Evolutionary conservation across 2,329 filamentous ascomycete species (phyloP).

Genomic region (Ophiostoma fasciatum): DNA sequence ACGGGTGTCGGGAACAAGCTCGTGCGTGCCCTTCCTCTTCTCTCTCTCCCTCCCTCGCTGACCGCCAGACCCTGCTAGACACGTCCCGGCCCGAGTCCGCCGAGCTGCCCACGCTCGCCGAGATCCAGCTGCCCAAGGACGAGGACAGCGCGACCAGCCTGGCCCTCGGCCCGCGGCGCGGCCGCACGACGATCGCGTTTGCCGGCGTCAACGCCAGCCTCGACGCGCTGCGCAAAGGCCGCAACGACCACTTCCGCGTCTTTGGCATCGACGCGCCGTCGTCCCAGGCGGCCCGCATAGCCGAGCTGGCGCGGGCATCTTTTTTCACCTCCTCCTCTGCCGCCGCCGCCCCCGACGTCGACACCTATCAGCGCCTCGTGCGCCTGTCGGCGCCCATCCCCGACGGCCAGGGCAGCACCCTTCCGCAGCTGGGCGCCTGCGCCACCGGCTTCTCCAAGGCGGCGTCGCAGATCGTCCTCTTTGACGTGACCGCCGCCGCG

Average conservation of each 20-base stretch:
- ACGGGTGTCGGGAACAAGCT: slow-evolving; percentile 82
- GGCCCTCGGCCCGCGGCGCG: slow-evolving; percentile 48
- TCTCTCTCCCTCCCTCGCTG: neutral
- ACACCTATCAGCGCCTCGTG: slow-evolving; percentile 44
- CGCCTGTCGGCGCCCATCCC: slow-evolving; percentile 34
- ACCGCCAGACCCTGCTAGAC: slow-evolving; percentile 51
- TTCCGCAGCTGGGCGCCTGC: slow-evolving; percentile 55
- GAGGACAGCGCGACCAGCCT: slow-evolving; percentile 85
- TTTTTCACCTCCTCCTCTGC: slow-evolving; percentile 37
- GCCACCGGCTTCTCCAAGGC: slow-evolving; percentile 64
- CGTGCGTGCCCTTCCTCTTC: slow-evolving; percentile 30
- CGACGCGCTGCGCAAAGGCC: slow-evolving; percentile 55
- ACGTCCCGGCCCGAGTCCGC: slow-evolving; percentile 44
- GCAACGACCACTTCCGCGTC: slow-evolving; percentile 72
- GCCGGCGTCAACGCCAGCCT: slow-evolving; percentile 77
- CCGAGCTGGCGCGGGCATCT: slow-evolving; percentile 35
- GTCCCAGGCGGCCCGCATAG: slow-evolving; percentile 21
- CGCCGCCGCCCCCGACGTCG: slow-evolving; percentile 27
- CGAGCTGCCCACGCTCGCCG: slow-evolving; percentile 48
- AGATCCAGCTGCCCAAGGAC: slow-evolving; percentile 64
- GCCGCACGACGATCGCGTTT: slow-evolving; percentile 41
- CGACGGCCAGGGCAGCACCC: slow-evolving; percentile 22
- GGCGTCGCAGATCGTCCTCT: slow-evolving; percentile 60
- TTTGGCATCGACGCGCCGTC: slow-evolving; percentile 40
- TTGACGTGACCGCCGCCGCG: slow-evolving; percentile 46